Evolutionary conservation across 1,284 basidiomycete genomes (phyloP).

Genomic region (Papiliotrema laurentii): DNA sequence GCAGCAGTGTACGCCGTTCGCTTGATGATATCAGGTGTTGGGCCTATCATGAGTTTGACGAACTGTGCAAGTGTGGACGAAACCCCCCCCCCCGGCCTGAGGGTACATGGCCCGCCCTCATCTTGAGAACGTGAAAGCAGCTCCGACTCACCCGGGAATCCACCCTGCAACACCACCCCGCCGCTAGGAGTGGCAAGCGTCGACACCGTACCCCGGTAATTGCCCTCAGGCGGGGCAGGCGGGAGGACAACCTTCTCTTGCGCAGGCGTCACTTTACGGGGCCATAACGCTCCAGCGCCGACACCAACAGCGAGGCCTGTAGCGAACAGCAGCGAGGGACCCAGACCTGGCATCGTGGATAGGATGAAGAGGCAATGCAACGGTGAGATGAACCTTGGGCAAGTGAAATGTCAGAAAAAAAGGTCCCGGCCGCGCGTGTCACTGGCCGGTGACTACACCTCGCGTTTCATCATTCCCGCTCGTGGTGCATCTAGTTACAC

Average conservation of each 20-base stretch:
- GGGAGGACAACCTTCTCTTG: slow-evolving; percentile 12
- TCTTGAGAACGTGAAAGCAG: background rate
- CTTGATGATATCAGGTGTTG: slow-evolving; percentile 71
- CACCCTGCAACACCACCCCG: slow-evolving; percentile 30
- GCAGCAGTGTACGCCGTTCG: slow-evolving; percentile 79
- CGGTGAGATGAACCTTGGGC: background rate
- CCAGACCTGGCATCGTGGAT: slow-evolving; percentile 36
- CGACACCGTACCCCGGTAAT: slow-evolving; percentile 11
- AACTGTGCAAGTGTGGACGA: background rate
- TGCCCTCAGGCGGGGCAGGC: slow-evolving; percentile 25
- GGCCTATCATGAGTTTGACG: slow-evolving; percentile 60
- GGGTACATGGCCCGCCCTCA: too few species aligned
- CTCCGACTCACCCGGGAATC: slow-evolving; percentile 50
- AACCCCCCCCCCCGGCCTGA: background rate
- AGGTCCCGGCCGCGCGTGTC: background rate
- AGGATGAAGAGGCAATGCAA: background rate
- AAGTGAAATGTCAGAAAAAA: background rate
- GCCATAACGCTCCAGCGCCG: slow-evolving; percentile 35
- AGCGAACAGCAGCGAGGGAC: slow-evolving; percentile 46
- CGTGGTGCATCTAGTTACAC: background rate
- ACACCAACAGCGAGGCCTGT: slow-evolving; percentile 45
- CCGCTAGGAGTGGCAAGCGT: slow-evolving; percentile 32
- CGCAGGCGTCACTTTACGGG: slow-evolving; percentile 13
- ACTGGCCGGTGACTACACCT: too few species aligned
- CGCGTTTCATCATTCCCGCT: too few species aligned